Evolutionary conservation across 768 basidiomycete genomes (phyloP).

Genomic region (Tylopilus subfusipes): DNA sequence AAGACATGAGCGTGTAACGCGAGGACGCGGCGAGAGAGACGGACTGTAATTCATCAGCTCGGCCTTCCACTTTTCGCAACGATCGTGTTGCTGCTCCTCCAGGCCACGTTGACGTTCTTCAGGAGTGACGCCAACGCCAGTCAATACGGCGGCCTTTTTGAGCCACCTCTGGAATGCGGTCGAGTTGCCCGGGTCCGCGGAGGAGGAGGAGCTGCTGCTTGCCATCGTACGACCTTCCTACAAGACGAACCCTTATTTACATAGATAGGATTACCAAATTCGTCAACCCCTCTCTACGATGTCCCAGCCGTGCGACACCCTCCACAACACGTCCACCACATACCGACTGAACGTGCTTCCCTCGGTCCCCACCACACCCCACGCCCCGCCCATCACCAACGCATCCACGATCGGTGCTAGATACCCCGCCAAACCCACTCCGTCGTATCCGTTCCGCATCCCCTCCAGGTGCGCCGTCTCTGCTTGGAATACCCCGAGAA

Average conservation of each 20-base stretch:
- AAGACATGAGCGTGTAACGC: conserved; percentile 3
- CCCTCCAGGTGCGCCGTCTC: conserved; percentile 31
- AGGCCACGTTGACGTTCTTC: conserved; percentile 39
- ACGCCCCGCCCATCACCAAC: conserved; percentile 58
- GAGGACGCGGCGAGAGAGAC: conserved; percentile 29
- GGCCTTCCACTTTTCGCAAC: conserved; percentile 68
- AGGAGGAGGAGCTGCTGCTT: conserved; percentile 18
- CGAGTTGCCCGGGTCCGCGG: conserved; percentile 21
- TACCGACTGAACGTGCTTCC: conserved; percentile 76
- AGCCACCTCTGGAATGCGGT: conserved; percentile 50
- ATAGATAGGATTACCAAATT: conserved; percentile 8
- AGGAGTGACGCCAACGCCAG: conserved; percentile 48
- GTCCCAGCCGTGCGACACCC: conserved; percentile 48
- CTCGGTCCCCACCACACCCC: conserved; percentile 61
- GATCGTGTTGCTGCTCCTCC: conserved; percentile 37
- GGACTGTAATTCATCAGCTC: conserved; percentile 68
- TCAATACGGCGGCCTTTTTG: conserved; percentile 43
- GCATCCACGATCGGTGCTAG: conserved; percentile 68
- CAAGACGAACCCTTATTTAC: neutral
- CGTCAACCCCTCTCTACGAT: conserved; percentile 48
- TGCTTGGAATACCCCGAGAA: conserved; percentile 48
- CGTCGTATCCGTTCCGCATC: conserved; percentile 47
- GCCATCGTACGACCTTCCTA: conserved; percentile 27
- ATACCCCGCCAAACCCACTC: conserved; percentile 42
- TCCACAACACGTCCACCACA: conserved; percentile 65